These are phyloP conservation scores for Rhizomucor pusillus DNA, from an alignment of 371 early-diverging fungal genomes.

Conservation along the genomic window DNA sequence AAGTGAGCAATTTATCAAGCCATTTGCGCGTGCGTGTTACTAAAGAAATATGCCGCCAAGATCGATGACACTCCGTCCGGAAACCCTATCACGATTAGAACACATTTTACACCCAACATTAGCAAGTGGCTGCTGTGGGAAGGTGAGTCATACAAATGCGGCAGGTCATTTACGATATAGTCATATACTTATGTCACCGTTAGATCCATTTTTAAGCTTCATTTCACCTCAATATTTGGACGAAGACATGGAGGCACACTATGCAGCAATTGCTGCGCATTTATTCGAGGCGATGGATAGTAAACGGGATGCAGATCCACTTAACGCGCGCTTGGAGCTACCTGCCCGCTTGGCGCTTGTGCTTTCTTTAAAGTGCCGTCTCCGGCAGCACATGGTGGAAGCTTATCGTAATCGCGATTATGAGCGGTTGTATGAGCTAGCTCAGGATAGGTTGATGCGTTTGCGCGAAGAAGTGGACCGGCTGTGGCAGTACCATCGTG, in stretches of 20 bases:
- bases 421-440: conserved; percentile 41
- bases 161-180: too few species aligned
- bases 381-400: conserved; percentile 60
- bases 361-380: conserved; percentile 64
- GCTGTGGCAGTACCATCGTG: conserved; percentile 79
- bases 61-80: conserved; percentile 55
- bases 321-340: conserved; percentile 68
- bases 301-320: conserved; percentile 42
- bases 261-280: conserved; percentile 47
- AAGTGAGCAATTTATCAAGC: conserved; percentile 5
- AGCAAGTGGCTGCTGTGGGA: conserved; percentile 90
- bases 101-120: conserved; percentile 69
- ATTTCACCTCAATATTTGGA: conserved; percentile 74
- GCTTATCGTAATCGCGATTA: conserved; percentile 65
- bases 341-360: conserved; percentile 69
- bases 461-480: conserved; percentile 63
- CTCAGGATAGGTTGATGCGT: conserved; percentile 44
- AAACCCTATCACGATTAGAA: conserved; percentile 41
- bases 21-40: conserved; percentile 1
- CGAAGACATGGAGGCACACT: conserved; percentile 67
- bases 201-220: conserved; percentile 76
- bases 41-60: conserved; percentile 20
- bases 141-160: too few species aligned
- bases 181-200: not conserved
- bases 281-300: conserved; percentile 47